Evolutionary conservation across 306 rosid species (phyloP), one percentile per base, ranked within the genome.

Genomic region (Rubus parviflorus): DNA sequence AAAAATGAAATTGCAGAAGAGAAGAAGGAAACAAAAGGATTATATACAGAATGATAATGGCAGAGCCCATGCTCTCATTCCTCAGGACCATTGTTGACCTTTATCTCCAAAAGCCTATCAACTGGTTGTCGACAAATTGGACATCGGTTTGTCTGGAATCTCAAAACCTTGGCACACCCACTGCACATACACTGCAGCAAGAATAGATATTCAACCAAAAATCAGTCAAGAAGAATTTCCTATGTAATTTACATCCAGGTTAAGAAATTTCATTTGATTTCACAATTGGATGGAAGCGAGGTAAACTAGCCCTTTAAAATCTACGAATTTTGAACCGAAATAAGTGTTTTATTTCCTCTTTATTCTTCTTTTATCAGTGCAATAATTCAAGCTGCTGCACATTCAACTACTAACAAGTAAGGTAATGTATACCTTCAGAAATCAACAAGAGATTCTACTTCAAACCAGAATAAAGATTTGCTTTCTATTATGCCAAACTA

Each of bases 61-160:
- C 64, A 37, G 63, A 57, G 45, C 41, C 25, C 19, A 58, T 40
- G 66, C 78, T 79, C 72, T 90, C 88, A 90, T 75, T 87, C 88
- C 52, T 90, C 93, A 19, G 87, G 75, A 12, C 87, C 90, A 70
- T 76, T 81, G 83, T 58, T 90, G 75, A 92, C 96, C 85, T 78
- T 91, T 80, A 96, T 96, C 90, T 96, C 97, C 90, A 92, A 74
- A 83, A 92, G 99, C 90, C 94, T 88, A 84, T 96, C 97, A 16
- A 92, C 90, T n/a, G 96, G 96, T 82, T 96, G 99, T 78, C 99
- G 87, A 90, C 99, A 96, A 48, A 96, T 96, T 12, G 99, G 99
- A 79, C 99, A 96, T 37, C 97, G 84, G 82, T 88, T 86, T 48
- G 99, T 91, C 87, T 92, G 99, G 74, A 86, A 84, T 83, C 93